These are phyloP conservation scores for Penicillium sclerotigenum DNA, from an alignment of 2,329 filamentous ascomycete genomes.

Conservation along the genomic window DNA sequence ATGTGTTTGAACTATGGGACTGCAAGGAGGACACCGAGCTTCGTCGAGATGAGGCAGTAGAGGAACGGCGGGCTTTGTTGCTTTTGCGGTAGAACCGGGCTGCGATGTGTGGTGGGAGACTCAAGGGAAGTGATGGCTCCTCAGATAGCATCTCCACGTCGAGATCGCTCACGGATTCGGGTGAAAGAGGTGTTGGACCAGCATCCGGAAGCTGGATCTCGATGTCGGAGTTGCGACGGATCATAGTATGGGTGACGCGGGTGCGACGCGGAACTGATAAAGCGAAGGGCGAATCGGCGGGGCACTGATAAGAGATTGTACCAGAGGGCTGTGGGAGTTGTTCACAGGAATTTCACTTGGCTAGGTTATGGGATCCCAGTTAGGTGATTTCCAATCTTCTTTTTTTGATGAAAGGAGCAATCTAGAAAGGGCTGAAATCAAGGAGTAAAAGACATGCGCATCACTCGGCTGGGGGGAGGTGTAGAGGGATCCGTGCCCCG, in stretches of 20 bases:
- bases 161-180: conserved; percentile 26
- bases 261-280: conserved; percentile 41
- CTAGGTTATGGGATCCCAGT: background rate
- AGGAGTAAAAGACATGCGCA: conserved; percentile 11
- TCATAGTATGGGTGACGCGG: conserved; percentile 26
- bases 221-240: conserved; percentile 44
- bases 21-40: conserved; percentile 64
- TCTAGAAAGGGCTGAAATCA: conserved; percentile 7
- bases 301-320: conserved; percentile 51
- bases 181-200: conserved; percentile 24
- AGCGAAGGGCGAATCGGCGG: conserved; percentile 14
- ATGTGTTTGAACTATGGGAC: conserved; percentile 57
- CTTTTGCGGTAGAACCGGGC: conserved; percentile 59
- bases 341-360: background rate
- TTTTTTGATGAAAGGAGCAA: background rate
- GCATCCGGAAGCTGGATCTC: conserved; percentile 42
- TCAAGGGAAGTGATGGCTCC: conserved; percentile 39
- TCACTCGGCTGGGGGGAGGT: conserved; percentile 18
- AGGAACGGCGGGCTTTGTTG: conserved; percentile 56
- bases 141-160: conserved; percentile 46
- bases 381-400: background rate
- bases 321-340: background rate
- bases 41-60: conserved; percentile 60
- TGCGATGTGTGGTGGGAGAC: conserved; percentile 59
- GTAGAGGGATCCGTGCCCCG: conserved; percentile 34